Base-by-base conservation (phyloP, 306 rosid species). In the Albizia julibrissin region DNA sequence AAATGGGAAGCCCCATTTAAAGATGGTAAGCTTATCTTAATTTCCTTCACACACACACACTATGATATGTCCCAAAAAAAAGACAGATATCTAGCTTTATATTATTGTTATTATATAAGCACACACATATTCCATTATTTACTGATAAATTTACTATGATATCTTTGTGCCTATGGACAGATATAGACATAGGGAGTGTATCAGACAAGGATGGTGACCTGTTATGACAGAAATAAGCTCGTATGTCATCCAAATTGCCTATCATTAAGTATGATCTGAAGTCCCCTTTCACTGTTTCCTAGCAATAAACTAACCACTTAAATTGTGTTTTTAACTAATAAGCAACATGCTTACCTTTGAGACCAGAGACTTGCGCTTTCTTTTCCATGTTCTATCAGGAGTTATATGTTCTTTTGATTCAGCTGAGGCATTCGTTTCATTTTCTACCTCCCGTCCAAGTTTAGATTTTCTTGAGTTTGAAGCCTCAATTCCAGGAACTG, bases 401-500 rank as follows among this genome's bases (percentile, higher is more conserved):
- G 80, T 85, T 77, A 80, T 83, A 82, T 76, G 86, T 37, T 83
- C 92, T 79, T 89, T 91, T 14, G 85, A 84, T 87, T 87, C 92
- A 74, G 89, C 86, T 40, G 75, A 79, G 81, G 72, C 80, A 74
- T 82, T 84, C 16, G 22, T 66, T 76, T 84, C 88, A 80, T 68
- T 65, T 76, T 81, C 74, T 2, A 67, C 65, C 74, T 82, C 97
- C 77, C 85, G 89, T 79, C 92, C 93, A 75, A 89, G 80, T 86
- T 92, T 93, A 68, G 92, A 91, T 70, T 87, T 89, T 86, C 79
- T 89, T 75, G 86, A 67, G 49, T 71, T 77, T 43, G 91, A 72
- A 85, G 82, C 73, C 75, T 89, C 94, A 84, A 82, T 65, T 82
- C 83, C 86, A 77, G 90, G 84, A 72, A 78, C 82, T 49, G 84